phyloP scores from a whole-genome alignment of 176 grass and related monocot species.

The Phyllostachys edulis region DNA sequence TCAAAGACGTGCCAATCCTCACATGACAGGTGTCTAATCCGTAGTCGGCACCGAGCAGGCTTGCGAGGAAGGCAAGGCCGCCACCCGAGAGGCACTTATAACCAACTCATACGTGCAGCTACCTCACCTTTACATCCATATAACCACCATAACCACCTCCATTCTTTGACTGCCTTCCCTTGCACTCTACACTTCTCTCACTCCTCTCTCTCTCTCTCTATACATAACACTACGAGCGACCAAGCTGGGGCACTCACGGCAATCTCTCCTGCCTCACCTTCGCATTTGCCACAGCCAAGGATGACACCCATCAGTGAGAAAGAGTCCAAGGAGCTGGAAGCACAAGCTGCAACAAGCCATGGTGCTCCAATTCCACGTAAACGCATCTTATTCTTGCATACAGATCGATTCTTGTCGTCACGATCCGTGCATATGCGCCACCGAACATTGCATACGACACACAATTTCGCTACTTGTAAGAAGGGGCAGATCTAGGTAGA shows the following conservation, averaged over 20 bases:
- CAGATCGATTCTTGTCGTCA: not conserved
- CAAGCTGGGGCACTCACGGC: conserved; percentile 35
- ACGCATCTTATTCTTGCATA: not conserved
- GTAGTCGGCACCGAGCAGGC: not conserved
- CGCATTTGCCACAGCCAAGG: not conserved
- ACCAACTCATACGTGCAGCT: conserved; percentile 30
- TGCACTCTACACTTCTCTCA: conserved; percentile 56
- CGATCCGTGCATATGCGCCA: not conserved
- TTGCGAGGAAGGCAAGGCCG: conserved; percentile 27
- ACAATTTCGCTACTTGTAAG: too few relatives aligned
- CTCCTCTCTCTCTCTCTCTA: not conserved
- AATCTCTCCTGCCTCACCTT: not conserved
- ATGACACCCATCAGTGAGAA: conserved; percentile 24
- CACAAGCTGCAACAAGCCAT: not conserved
- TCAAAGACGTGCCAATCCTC: not conserved
- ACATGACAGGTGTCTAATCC: not conserved
- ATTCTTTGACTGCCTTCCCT: conserved; percentile 63
- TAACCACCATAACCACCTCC: conserved; percentile 76
- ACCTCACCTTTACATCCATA: conserved; percentile 32
- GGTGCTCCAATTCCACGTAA: not conserved
- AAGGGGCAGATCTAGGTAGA: too few relatives aligned
- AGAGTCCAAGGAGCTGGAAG: not conserved
- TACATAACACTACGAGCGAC: conserved; percentile 40
- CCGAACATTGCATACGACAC: too few relatives aligned
- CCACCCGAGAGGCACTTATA: not conserved